Evolutionary conservation across 805 yeast genomes (phyloP).

Genomic region (Kluyveromyces siamensis): DNA sequence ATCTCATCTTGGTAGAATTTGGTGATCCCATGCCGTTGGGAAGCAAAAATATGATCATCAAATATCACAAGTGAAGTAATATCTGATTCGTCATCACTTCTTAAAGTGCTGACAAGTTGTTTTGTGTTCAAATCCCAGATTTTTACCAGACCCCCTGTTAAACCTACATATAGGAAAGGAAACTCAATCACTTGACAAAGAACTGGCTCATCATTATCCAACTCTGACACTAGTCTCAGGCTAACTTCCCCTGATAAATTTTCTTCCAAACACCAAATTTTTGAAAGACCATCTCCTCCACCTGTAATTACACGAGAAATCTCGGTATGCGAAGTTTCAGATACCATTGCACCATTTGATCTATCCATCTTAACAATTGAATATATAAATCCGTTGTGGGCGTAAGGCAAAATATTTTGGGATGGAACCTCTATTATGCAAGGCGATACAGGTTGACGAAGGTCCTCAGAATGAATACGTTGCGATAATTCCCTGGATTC

Average conservation of each 20-base stretch:
- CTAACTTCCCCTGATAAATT: background rate
- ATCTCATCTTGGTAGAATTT: constrained; percentile 37
- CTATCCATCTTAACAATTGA: constrained; percentile 34
- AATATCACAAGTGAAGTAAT: constrained; percentile 40
- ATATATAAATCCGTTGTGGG: constrained; percentile 88
- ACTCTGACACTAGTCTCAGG: constrained; percentile 7
- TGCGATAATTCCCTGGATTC: background rate
- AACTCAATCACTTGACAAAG: constrained; percentile 57
- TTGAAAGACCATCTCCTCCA: constrained; percentile 88
- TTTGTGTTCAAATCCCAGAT: constrained; percentile 82
- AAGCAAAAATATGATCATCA: constrained; percentile 24
- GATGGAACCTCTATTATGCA: constrained; percentile 58
- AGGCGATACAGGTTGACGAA: background rate
- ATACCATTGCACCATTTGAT: background rate
- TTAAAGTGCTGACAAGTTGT: constrained; percentile 47
- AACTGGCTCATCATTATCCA: constrained; percentile 59
- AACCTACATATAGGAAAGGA: constrained; percentile 75
- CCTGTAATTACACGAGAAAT: constrained; percentile 48
- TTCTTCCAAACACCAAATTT: constrained; percentile 56
- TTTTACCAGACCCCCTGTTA: constrained; percentile 63
- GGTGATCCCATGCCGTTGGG: constrained; percentile 35
- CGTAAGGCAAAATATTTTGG: constrained; percentile 61
- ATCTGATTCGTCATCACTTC: constrained; percentile 35
- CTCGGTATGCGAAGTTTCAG: background rate
- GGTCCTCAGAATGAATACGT: background rate